Evolutionary conservation across 495 filamentous ascomycete species (phyloP).

Genomic region (Trichoderma orchidacearum): DNA sequence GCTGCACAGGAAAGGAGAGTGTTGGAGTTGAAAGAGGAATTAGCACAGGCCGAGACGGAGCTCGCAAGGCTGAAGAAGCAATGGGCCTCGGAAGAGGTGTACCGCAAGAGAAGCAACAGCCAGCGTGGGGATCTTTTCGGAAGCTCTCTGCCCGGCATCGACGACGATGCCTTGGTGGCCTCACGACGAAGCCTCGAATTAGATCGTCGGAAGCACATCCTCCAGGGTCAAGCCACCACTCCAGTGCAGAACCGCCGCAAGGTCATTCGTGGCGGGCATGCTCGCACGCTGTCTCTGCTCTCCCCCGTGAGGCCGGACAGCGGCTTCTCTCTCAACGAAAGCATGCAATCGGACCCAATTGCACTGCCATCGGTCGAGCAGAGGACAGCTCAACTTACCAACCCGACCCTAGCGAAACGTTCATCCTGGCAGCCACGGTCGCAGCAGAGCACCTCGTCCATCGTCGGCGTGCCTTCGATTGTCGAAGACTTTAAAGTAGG

Average conservation of each 20-base stretch:
- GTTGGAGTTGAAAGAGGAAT: constrained; percentile 80
- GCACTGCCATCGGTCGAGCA: constrained; percentile 7
- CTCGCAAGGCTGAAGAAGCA: constrained; percentile 67
- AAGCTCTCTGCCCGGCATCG: constrained; percentile 7
- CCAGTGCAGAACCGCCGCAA: constrained; percentile 27
- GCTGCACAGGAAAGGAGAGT: constrained; percentile 90
- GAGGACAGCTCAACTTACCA: neutral
- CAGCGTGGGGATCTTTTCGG: constrained; percentile 34
- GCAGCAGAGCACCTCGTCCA: constrained; percentile 11
- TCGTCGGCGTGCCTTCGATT: constrained; percentile 56
- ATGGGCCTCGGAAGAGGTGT: constrained; percentile 63
- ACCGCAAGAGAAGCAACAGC: constrained; percentile 59
- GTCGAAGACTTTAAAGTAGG: constrained; percentile 81
- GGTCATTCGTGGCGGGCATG: constrained; percentile 13
- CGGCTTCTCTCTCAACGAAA: constrained; percentile 14
- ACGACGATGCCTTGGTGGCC: constrained; percentile 21
- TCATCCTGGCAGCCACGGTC: constrained; percentile 33
- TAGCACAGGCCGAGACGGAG: constrained; percentile 66
- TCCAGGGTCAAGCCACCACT: constrained; percentile 36
- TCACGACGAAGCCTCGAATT: constrained; percentile 31
- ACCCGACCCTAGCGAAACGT: constrained; percentile 22
- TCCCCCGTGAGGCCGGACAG: constrained; percentile 41
- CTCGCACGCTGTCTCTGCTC: constrained; percentile 4
- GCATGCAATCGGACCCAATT: constrained; percentile 8
- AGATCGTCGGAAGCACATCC: constrained; percentile 45